Evolutionary conservation across 2,329 filamentous ascomycete species (phyloP), one percentile per base, ranked within the genome.

Genomic region (Aspergillus sp.): DNA sequence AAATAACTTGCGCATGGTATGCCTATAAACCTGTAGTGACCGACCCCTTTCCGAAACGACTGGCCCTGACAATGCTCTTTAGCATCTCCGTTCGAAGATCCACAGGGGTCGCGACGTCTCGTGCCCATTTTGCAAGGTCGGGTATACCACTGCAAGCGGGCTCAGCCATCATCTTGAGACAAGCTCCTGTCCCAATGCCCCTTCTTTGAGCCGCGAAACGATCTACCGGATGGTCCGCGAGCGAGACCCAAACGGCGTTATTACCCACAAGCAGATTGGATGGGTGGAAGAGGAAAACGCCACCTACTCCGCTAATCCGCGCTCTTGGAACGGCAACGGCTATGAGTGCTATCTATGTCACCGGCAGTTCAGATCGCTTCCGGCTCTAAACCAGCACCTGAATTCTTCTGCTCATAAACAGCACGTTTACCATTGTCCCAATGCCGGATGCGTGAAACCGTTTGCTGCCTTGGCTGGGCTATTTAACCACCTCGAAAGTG

Each of bases 301-400:
- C 0, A 24, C 65, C 4, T 77, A 76, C 58, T 61, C 70, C 7
- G 80, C 79, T 1, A 83, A 74, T 0, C 34, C 62, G 0, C 60
- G 56, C 1, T 70, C 81, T 0, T 84, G 72, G 67, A 85, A 86
- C 52, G 77, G 78, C 0, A 0, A 24, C 2, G 61, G 13, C 1
- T 86, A 74, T 67, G 77, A 82, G 62, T 87, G 84, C 71, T 82
- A 82, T 58, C 59, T 87, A 4, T 88, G 86, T 64, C 69, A 79
- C 20, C 69, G 71, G 9, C 27, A 64, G 0, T 88, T 85, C 60
- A 51, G 24, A 0, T 56, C 49, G 0, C 53, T 75, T 0, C 12
- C 42, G 0, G 63, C 64, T 0, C 74, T 88, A 3, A 81, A 82
- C 48, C 72, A 78, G 53, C 85, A 89, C 62, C 67, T 88, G 1